Evolutionary conservation across 495 filamentous ascomycete genomes (phyloP), one percentile per base, ranked within the genome.

Genomic region (Tricharina praecox): DNA sequence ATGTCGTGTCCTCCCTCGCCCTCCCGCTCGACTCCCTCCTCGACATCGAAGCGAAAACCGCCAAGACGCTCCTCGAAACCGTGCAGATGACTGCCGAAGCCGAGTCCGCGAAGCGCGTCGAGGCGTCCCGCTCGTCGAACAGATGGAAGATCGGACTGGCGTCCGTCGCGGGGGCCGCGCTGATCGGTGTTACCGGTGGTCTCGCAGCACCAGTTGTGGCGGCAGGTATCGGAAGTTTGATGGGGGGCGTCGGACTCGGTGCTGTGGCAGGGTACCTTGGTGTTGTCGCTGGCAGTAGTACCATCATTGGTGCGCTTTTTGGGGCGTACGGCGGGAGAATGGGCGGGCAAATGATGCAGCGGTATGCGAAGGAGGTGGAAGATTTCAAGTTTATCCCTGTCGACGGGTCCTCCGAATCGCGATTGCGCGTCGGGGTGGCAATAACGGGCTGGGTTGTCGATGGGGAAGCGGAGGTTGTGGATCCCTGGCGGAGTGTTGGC

Each of bases 311-410:
- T 5, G 74, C 79, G 43, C 63, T 96, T 9, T 93, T 97, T 55
- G 88, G 88, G 24, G 82, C 86, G 8, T 93, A 90, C 59, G 86
- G 86, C 21, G 82, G 77, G 10, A 71, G 80, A 11, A 85, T 90
- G 75, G 81, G 81, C 1, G 78, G 80, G 23, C 75, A 83, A 59
- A 81, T 85, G 76, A 82, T 95, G 73, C 84, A 88, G 50, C 71
- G 77, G 35, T 90, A 93, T 63, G 78, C 83, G 15, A 77, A 75
- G 46, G 86, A 95, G 50, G 79, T 95, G 13, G 72, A 80, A 44
- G 86, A 95, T 62, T 93, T 95, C 61, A 85, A 77, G 5, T 87
- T 97, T 54, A 61, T 94, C n/a, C 85, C 86, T 0, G 66, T 92
- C 32, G 68, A 72, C 26, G n/a, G n/a, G n/a, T 68, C 70, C 8